Conservation (phyloP, 306 rosid species). For the Prunus mongolica region DNA sequence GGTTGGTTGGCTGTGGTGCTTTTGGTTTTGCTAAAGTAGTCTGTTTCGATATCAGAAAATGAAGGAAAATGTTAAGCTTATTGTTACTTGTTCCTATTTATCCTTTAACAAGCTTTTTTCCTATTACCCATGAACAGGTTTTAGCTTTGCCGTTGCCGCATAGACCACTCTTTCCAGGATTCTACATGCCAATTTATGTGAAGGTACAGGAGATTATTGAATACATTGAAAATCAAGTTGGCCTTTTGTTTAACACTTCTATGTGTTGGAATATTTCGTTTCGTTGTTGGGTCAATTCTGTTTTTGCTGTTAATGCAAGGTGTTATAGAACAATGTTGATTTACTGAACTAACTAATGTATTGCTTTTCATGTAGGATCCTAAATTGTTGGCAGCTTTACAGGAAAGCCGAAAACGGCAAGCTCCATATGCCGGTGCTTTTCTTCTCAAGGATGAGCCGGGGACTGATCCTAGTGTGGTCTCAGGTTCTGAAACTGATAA, state of each 20-base stretch:
- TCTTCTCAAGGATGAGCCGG: constrained; percentile 87
- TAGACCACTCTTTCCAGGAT: constrained; percentile 96
- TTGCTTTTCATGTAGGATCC: constrained; percentile 63
- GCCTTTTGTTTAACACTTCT: not conserved
- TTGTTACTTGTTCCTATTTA: not conserved
- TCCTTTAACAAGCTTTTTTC: not conserved
- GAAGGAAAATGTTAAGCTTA: not conserved
- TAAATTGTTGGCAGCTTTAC: constrained; percentile 84
- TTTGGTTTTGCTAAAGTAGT: not conserved
- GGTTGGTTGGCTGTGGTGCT: constrained; percentile 40
- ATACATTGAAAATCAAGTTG: constrained; percentile 5
- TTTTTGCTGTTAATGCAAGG: not conserved
- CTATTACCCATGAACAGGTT: constrained; percentile 52
- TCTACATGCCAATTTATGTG: constrained; percentile 96
- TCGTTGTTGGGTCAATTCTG: constrained; percentile 8
- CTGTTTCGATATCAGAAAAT: not conserved
- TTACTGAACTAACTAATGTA: constrained; percentile 16
- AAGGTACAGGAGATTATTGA: constrained; percentile 56
- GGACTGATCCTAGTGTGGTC: constrained; percentile 64
- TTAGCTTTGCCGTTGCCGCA: constrained; percentile 95
- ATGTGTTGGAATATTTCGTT: not conserved
- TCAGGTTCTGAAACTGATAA: constrained; percentile 80
- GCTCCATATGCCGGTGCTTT: constrained; percentile 99
- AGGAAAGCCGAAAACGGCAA: constrained; percentile 83
- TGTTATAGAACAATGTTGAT: not conserved